A percentile compares a stretch with the other conserved stretches of the same genome.
phyloP scores from a whole-genome alignment of 768 basidiomycete species.

The Paxillus rubicundulus region DNA sequence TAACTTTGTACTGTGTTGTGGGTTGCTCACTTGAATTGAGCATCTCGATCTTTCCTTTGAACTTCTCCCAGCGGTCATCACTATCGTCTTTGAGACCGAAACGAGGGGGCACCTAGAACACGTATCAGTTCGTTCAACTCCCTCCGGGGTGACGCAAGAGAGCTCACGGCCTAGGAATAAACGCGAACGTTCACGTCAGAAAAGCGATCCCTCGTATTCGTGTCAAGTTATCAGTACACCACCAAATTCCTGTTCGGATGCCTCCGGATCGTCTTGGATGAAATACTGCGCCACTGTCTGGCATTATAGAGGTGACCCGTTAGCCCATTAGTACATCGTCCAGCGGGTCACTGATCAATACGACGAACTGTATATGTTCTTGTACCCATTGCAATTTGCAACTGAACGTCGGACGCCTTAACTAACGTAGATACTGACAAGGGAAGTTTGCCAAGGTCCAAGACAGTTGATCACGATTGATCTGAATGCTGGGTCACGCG shows the following conservation, averaged over 20 bases:
- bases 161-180: slow-evolving; percentile 14
- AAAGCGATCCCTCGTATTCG: not conserved
- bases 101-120: slow-evolving; percentile 46
- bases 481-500: too few species aligned
- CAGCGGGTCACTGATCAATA: not conserved
- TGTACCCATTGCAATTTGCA: too few species aligned
- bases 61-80: slow-evolving; percentile 47
- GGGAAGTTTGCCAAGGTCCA: too few species aligned
- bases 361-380: slow-evolving; percentile 15
- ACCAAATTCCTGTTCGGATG: slow-evolving; percentile 5
- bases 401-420: too few species aligned
- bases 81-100: slow-evolving; percentile 60
- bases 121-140: not conserved
- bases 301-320: not conserved
- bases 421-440: too few species aligned
- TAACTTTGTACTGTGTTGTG: slow-evolving; percentile 53
- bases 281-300: slow-evolving; percentile 16
- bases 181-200: not conserved
- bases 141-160: not conserved
- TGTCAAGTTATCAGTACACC: not conserved
- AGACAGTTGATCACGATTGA: too few species aligned
- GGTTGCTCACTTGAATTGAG: slow-evolving; percentile 43
- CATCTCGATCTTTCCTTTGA: slow-evolving; percentile 38
- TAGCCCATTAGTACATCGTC: not conserved
- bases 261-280: slow-evolving; percentile 20